Evolutionary conservation across 2,329 filamentous ascomycete genomes (phyloP).

Genomic region (Neophaeococcomyces aloes): DNA sequence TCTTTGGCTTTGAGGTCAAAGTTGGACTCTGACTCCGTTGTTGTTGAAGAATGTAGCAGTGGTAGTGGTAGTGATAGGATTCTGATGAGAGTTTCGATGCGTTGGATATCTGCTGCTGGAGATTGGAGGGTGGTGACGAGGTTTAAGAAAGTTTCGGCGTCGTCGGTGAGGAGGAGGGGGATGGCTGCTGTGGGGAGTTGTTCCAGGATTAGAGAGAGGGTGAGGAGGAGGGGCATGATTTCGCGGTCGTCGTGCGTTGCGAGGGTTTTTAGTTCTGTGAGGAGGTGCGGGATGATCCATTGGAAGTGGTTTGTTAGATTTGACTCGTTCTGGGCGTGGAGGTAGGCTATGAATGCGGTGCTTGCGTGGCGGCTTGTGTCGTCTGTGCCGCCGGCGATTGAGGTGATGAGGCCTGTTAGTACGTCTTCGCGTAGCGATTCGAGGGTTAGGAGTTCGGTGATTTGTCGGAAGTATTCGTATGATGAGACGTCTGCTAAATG

Average conservation of each 20-base stretch:
- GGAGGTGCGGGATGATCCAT: constrained; percentile 41
- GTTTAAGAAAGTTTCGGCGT: constrained; percentile 52
- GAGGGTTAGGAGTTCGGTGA: constrained; percentile 29
- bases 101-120: constrained; percentile 70
- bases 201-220: constrained; percentile 67
- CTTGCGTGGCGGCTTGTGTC: constrained; percentile 34
- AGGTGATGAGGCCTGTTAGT: constrained; percentile 35
- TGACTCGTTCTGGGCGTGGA: constrained; percentile 8
- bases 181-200: constrained; percentile 28
- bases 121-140: constrained; percentile 68
- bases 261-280: constrained; percentile 41
- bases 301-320: constrained; percentile 8
- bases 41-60: constrained; percentile 7
- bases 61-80: constrained; percentile 48
- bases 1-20: constrained; percentile 15
- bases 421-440: constrained; percentile 30
- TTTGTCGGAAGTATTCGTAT: constrained; percentile 33
- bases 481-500: constrained; percentile 38
- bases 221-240: constrained; percentile 64
- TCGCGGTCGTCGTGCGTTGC: constrained; percentile 56
- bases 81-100: constrained; percentile 68
- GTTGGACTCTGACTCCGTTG: too few relatives aligned
- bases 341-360: constrained; percentile 30
- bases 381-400: constrained; percentile 35
- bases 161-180: neutral